phyloP scores from a whole-genome alignment of 192 early-diverging fungal species.

The Chytriomyces hyalinus region DNA sequence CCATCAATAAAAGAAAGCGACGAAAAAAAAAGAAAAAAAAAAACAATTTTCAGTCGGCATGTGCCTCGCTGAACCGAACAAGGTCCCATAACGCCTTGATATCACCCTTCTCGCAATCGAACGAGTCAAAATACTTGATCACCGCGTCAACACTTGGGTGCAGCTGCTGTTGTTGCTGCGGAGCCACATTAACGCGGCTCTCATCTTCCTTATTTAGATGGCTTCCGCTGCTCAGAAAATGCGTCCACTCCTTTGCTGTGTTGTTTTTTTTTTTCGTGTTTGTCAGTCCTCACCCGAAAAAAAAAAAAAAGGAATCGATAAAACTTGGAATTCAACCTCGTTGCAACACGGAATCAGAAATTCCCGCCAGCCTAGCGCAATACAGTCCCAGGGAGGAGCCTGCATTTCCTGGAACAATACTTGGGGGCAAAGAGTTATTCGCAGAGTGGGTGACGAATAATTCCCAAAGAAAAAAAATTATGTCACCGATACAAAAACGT shows the following conservation, averaged over 20 bases:
- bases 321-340: conserved; percentile 41
- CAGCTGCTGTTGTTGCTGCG: too few species aligned
- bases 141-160: not conserved
- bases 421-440: not conserved
- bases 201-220: not conserved
- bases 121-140: conserved; percentile 11
- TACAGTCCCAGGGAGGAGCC: conserved; percentile 49
- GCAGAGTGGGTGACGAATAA: too few species aligned
- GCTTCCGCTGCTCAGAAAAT: conserved; percentile 30
- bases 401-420: conserved; percentile 47
- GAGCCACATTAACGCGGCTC: too few species aligned
- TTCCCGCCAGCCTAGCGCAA: conserved; percentile 55
- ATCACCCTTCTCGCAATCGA: conserved; percentile 29
- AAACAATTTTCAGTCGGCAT: not conserved
- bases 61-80: not conserved
- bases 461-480: not conserved
- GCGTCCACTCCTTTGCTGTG: conserved; percentile 35
- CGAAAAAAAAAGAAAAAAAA: not conserved
- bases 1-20: too few species aligned
- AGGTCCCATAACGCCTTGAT: conserved; percentile 8
- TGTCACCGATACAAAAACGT: conserved; percentile 68
- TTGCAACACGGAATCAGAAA: conserved; percentile 40
- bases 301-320: not conserved
- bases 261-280: not conserved
- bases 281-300: not conserved